Conservation (phyloP, 1,284 basidiomycete genomes). For the Leccinum pachyderme region DNA sequence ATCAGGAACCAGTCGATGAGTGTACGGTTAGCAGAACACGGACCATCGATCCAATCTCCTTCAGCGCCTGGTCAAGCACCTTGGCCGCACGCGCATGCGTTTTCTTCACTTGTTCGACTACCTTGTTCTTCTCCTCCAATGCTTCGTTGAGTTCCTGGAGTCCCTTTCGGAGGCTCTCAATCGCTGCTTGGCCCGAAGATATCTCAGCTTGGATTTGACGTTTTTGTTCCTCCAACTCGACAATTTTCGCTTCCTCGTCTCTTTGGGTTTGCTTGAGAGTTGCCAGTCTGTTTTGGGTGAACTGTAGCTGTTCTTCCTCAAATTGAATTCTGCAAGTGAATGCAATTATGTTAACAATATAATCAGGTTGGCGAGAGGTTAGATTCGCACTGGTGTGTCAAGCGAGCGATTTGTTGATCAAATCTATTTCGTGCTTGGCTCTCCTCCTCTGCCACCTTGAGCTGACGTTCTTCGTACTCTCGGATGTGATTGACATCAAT, state of each 20-base stretch:
- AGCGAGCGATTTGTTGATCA: conserved; percentile 84
- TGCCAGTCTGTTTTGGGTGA: conserved; percentile 61
- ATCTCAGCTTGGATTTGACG: conserved; percentile 64
- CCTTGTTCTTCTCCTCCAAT: conserved; percentile 67
- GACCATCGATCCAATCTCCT: conserved; percentile 84
- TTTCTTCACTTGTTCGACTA: conserved; percentile 77
- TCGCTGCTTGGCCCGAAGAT: conserved; percentile 54
- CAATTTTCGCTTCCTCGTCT: conserved; percentile 58
- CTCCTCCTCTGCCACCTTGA: conserved; percentile 85
- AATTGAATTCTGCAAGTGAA: conserved; percentile 62
- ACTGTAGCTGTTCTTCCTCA: conserved; percentile 69
- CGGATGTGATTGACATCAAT: conserved; percentile 86
- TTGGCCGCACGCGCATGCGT: conserved; percentile 69
- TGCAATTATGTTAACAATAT: conserved; percentile 5
- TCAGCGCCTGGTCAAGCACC: conserved; percentile 81
- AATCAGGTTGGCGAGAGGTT: background rate
- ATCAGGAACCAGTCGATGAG: background rate
- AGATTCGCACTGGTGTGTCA: conserved; percentile 82
- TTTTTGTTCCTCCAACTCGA: conserved; percentile 58
- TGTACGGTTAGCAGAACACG: conserved; percentile 4
- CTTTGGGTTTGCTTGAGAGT: conserved; percentile 54
- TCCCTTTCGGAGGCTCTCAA: conserved; percentile 59
- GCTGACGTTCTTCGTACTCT: conserved; percentile 92
- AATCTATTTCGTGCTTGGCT: conserved; percentile 82
- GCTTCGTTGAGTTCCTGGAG: conserved; percentile 61